phyloP scores from a whole-genome alignment of 73 alveolate genomes.

The Paramecium sexaurelia region DNA sequence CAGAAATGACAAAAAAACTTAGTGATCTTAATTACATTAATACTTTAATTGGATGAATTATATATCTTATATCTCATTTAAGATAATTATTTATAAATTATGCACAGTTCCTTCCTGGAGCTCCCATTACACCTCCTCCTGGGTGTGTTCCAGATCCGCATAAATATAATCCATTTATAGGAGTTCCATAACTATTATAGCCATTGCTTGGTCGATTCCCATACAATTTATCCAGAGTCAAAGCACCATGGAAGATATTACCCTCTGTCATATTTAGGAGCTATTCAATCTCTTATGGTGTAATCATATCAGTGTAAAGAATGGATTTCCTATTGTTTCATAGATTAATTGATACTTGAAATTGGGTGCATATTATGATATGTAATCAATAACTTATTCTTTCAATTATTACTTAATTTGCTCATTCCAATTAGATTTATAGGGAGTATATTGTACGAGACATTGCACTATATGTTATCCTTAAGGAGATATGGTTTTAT shows the following conservation, averaged over 20 bases:
- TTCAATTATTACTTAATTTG: slow-evolving; percentile 63
- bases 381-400: slow-evolving; percentile 63
- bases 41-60: not conserved
- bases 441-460: slow-evolving; percentile 80
- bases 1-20: not conserved
- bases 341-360: slow-evolving; percentile 65
- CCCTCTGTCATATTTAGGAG: slow-evolving; percentile 81
- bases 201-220: slow-evolving; percentile 76
- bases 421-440: slow-evolving; percentile 73
- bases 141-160: slow-evolving; percentile 84
- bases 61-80: not conserved
- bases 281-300: slow-evolving; percentile 77
- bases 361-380: slow-evolving; percentile 79
- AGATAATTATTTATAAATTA: not conserved
- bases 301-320: slow-evolving; percentile 68
- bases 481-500: slow-evolving; percentile 69
- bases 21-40: not conserved
- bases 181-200: slow-evolving; percentile 73
- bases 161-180: slow-evolving; percentile 67
- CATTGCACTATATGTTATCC: slow-evolving; percentile 72
- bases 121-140: slow-evolving; percentile 90
- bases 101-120: slow-evolving; percentile 81
- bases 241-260: slow-evolving; percentile 81
- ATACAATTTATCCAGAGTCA: slow-evolving; percentile 70
- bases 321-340: slow-evolving; percentile 34